These are phyloP conservation scores for Jacaranda mimosifolia DNA, from an alignment of 257 asterid species.

Conservation along the genomic window DNA sequence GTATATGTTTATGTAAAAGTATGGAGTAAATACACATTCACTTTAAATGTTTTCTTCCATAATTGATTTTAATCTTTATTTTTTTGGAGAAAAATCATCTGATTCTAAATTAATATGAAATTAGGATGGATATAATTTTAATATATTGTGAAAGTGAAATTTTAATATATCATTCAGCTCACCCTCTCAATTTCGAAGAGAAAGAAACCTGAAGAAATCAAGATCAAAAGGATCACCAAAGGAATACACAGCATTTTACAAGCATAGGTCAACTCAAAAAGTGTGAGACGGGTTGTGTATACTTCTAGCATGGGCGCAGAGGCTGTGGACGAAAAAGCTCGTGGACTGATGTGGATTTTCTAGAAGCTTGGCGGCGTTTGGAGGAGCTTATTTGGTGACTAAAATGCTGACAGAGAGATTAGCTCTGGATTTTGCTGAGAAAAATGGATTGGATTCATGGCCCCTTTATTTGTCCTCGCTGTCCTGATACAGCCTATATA, in stretches of 20 bases:
- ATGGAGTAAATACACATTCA: no score
- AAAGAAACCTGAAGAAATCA: conserved; percentile 51
- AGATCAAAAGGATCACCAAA: conserved; percentile 18
- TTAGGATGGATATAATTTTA: no score
- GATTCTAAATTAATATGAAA: no score
- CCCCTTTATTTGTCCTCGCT: conserved; percentile 54
- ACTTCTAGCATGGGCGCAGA: conserved; percentile 36
- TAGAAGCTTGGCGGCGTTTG: conserved; percentile 38
- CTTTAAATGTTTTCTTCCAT: no score
- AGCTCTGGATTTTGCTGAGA: conserved; percentile 52
- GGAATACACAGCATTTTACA: conserved; percentile 48
- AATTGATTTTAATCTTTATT: no score
- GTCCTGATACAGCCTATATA: conserved; percentile 44
- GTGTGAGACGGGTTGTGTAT: conserved; percentile 9
- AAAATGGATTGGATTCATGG: conserved; percentile 60
- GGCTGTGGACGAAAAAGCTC: conserved; percentile 41
- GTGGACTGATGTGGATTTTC: conserved; percentile 50
- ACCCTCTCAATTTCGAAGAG: conserved; percentile 53
- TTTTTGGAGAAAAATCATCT: no score
- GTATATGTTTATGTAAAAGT: no score
- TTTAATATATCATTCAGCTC: no score
- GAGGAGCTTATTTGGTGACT: conserved; percentile 42
- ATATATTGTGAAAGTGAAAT: no score
- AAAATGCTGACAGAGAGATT: conserved; percentile 55
- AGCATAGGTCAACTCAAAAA: conserved; percentile 21